Conservation (phyloP, 805 yeast genomes). For the Kuraishia cidri region DNA sequence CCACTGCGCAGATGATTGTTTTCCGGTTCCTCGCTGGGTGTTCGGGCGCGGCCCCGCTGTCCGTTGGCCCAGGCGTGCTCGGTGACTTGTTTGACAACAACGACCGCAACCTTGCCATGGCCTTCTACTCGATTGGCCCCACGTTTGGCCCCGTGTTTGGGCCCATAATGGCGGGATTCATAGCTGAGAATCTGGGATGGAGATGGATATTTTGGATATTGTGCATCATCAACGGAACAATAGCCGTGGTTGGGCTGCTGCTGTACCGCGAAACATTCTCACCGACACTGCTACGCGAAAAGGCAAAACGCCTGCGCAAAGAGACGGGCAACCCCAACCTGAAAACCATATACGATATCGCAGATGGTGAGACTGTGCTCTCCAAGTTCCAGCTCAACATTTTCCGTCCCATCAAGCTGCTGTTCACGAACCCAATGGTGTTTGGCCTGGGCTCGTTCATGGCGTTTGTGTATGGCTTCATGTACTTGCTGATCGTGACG, state of each 20-base stretch:
- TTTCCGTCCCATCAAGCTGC: constrained; percentile 43
- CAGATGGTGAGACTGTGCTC: constrained; percentile 32
- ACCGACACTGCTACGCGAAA: constrained; percentile 37
- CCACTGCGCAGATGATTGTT: constrained; percentile 44
- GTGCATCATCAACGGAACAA: constrained; percentile 42
- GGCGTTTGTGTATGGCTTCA: constrained; percentile 61
- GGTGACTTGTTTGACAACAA: constrained; percentile 49
- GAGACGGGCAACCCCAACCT: constrained; percentile 46
- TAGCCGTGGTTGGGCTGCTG: constrained; percentile 31
- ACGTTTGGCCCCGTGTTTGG: constrained; percentile 53
- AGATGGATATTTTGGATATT: constrained; percentile 56
- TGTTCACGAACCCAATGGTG: constrained; percentile 54
- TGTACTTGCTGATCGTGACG: constrained; percentile 53
- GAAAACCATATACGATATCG: constrained; percentile 54
- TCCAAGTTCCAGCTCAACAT: constrained; percentile 31
- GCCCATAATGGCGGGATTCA: constrained; percentile 48
- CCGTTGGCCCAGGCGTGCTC: constrained; percentile 62
- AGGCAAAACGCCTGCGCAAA: constrained; percentile 37
- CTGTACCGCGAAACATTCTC: constrained; percentile 51
- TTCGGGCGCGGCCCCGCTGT: constrained; percentile 61
- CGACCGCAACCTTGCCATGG: constrained; percentile 46
- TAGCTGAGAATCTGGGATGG: constrained; percentile 44
- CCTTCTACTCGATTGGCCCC: constrained; percentile 57
- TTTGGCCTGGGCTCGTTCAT: constrained; percentile 51
- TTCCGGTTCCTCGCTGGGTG: constrained; percentile 57